Evolutionary conservation across 352 stramenopile species (phyloP), one percentile per base, ranked within the genome.

Genomic region (Pythium biforme): DNA sequence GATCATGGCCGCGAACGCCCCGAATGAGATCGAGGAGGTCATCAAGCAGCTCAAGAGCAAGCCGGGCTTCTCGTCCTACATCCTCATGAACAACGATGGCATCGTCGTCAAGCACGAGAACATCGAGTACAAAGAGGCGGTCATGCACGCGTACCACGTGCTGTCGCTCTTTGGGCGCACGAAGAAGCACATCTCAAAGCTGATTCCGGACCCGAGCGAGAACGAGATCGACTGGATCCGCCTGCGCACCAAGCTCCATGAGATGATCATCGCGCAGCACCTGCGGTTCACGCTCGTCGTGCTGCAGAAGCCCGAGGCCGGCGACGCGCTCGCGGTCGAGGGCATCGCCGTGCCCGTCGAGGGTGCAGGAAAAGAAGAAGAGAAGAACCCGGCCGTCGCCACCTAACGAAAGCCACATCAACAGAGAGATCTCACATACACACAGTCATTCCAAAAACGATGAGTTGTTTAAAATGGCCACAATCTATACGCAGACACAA

Each of bases 41-140:
- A 91, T 97, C 66, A 95, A 96, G 72, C 85, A 95, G 65, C 81
- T 97, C 68, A 97, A 97, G 75, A 88, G 73, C 69, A 96, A 95
- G 72, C 70, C 83, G 19, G 91, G 89, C 52, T 97, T 97, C 67
- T 79, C 79, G 56, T 83, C 82, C 49, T 97, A 97, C 70, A 78
- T 97, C 40, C 78, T 97, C 66, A 95, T 96, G 81, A 97, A 93
- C 80, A 97, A 97, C 64, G 90, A 97, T 64, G 90, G 90, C 56
- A 97, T 97, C 62, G 86, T 97, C 15, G 90, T 97, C 76, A 93
- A 95, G 74, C 95, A 92, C 75, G 88, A 97, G 67, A 92, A 97
- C 69, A 80, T 97, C 64, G 76, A 92, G 64, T 96, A 97, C 76
- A 86, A 94, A 58, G 84, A 86, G 63, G 90, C 90, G n/a, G 83